Conservation (phyloP, 176 grass and related monocot genomes). For the Raddia guianensis region DNA sequence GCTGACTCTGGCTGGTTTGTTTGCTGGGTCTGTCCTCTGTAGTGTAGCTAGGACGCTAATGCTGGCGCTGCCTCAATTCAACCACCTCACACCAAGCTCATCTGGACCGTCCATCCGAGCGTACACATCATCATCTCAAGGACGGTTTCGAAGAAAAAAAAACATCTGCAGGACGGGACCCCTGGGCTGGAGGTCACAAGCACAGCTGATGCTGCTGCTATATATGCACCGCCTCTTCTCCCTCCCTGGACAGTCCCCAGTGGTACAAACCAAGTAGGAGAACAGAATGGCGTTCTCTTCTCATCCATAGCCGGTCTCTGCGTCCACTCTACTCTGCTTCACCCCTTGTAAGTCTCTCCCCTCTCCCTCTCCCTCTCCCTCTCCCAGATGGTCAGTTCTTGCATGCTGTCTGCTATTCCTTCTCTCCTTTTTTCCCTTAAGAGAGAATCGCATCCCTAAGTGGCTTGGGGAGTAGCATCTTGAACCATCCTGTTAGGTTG, state of each 20-base stretch:
- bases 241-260: neutral
- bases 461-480: too few species aligned
- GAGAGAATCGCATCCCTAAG: neutral
- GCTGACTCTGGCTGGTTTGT: slow-evolving; percentile 1
- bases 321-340: too few species aligned
- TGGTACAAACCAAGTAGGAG: neutral
- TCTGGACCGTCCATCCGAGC: neutral
- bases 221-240: neutral
- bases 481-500: neutral
- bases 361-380: neutral
- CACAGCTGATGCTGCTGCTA: neutral
- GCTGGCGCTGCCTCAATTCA: neutral
- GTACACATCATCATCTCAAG: too few species aligned
- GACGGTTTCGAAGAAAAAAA: too few species aligned
- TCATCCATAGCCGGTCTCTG: neutral
- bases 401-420: neutral
- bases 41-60: too few species aligned
- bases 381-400: neutral
- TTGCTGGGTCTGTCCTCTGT: neutral
- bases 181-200: neutral
- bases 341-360: neutral
- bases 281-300: slow-evolving; percentile 11
- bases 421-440: neutral
- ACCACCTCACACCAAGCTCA: neutral
- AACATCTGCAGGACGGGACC: neutral